Evolutionary conservation across 2,329 filamentous ascomycete species (phyloP), one percentile per base, ranked within the genome.

Genomic region (Geosmithia morbida): DNA sequence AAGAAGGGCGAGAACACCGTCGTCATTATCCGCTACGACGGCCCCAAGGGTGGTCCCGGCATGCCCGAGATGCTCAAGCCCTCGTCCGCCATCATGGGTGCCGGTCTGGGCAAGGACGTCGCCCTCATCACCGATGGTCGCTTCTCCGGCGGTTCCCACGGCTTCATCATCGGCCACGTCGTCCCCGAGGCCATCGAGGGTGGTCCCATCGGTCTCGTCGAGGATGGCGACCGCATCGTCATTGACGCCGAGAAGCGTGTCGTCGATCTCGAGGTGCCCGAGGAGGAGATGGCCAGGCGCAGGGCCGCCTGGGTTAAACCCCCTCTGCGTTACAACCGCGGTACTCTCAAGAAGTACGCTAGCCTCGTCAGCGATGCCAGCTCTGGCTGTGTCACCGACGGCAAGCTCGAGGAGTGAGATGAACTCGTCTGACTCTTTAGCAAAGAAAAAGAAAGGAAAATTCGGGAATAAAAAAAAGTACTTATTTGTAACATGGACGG

Each of bases 41-140:
- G 90, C 0, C 90, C 90, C 13, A 89, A 87, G 60, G 90, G 90
- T 51, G 90, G 90, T 0, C 90, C 90, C 0, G 90, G 90, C 42
- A 97, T 97, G 90, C 90, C 89, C 2, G 90, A 97, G 66, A 88
- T 95, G 65, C 75, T 97, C 43, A 87, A 85, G 61, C 86, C 90
- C 11, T 85, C 79, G 49, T 88, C 88, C 0, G 87, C 89, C 17
- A 86, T 97, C 54, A 95, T 95, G 84, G 90, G 90, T 45, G 90
- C 90, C 1, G 85, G 85, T 13, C 70, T 97, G 46, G 49, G 41
- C 46, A 86, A 72, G 46, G 94, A 95, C 57, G 78, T 96, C 8
- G 89, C 90, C 0, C 75, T 97, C 14, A 87, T 97, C 45, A 97
- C 90, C 0, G 90, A 97, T 60, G 90, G 90, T 0, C 71, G 90